Percentiles rank a stretch among this genome's conserved stretches.
Conservation (phyloP, 768 basidiomycete genomes). For the Tulasnella sp. region DNA sequence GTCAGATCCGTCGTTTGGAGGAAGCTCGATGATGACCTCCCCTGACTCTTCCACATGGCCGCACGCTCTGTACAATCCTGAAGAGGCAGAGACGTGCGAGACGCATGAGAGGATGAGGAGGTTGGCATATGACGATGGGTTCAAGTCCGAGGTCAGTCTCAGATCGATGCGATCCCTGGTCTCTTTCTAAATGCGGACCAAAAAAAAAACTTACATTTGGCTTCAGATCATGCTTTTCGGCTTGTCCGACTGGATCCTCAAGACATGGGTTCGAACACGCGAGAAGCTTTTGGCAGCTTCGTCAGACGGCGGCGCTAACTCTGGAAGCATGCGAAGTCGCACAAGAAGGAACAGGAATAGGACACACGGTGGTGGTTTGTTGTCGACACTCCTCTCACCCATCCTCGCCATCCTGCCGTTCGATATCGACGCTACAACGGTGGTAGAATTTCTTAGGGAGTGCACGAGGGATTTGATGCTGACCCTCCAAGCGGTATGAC, state of each 20-base stretch:
- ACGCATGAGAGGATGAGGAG: slow-evolving; percentile 66
- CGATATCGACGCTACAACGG: neutral
- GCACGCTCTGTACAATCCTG: slow-evolving; percentile 36
- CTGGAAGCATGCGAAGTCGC: neutral
- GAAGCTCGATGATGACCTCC: neutral
- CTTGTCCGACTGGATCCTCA: slow-evolving; percentile 73
- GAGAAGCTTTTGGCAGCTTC: slow-evolving; percentile 24
- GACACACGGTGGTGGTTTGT: no score
- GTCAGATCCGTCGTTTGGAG: neutral
- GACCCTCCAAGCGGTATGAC: slow-evolving; percentile 10
- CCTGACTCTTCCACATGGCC: slow-evolving; percentile 32
- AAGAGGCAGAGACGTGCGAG: slow-evolving; percentile 54
- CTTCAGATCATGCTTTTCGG: slow-evolving; percentile 64
- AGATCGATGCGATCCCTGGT: neutral
- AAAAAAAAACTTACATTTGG: neutral
- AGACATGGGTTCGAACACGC: slow-evolving; percentile 62
- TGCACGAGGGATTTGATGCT: slow-evolving; percentile 2
- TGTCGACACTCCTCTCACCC: no score
- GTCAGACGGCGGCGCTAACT: neutral
- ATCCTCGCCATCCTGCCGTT: no score
- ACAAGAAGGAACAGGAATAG: neutral
- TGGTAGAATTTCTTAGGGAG: slow-evolving; percentile 3
- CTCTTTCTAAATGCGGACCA: no score
- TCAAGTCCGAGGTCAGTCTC: slow-evolving; percentile 44
- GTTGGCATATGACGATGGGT: slow-evolving; percentile 60